phyloP scores from a whole-genome alignment of 2,329 filamentous ascomycete species.

The Myriangium duriaei region DNA sequence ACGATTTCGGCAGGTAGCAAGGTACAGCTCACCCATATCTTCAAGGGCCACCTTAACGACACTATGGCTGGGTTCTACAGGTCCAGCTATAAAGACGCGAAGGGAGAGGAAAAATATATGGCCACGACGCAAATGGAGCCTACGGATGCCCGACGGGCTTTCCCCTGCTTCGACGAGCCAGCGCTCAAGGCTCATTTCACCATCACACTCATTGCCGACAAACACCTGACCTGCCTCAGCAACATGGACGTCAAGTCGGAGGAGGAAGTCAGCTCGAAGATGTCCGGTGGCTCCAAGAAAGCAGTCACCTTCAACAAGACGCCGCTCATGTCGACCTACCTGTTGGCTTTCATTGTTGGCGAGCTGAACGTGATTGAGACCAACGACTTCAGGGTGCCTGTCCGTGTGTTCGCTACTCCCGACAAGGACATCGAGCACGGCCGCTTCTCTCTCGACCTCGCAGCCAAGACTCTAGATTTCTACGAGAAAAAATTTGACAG shows the following conservation, averaged over 20 bases:
- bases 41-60: conserved; percentile 71
- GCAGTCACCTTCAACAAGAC: conserved; percentile 85
- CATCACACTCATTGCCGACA: conserved; percentile 80
- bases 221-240: conserved; percentile 79
- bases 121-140: conserved; percentile 95
- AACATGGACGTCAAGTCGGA: conserved; percentile 92
- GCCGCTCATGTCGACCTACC: conserved; percentile 90
- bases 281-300: conserved; percentile 57
- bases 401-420: conserved; percentile 86
- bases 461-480: conserved; percentile 78
- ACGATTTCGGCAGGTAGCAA: conserved; percentile 61
- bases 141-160: conserved; percentile 85
- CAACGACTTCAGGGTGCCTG: conserved; percentile 77
- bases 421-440: conserved; percentile 85
- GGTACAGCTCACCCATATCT: conserved; percentile 64
- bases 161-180: conserved; percentile 95
- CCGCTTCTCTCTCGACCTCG: conserved; percentile 78
- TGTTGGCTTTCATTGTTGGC: conserved; percentile 85
- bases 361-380: conserved; percentile 92
- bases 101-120: conserved; percentile 69
- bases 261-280: conserved; percentile 54
- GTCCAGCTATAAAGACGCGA: conserved; percentile 74
- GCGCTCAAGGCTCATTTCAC: conserved; percentile 88
- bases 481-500: conserved; percentile 92
- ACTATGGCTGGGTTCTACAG: conserved; percentile 98